A percentile compares a stretch with the other conserved stretches of the same genome.
phyloP scores from a whole-genome alignment of 1,139 yeast species.

The Kodamaea sp. region DNA sequence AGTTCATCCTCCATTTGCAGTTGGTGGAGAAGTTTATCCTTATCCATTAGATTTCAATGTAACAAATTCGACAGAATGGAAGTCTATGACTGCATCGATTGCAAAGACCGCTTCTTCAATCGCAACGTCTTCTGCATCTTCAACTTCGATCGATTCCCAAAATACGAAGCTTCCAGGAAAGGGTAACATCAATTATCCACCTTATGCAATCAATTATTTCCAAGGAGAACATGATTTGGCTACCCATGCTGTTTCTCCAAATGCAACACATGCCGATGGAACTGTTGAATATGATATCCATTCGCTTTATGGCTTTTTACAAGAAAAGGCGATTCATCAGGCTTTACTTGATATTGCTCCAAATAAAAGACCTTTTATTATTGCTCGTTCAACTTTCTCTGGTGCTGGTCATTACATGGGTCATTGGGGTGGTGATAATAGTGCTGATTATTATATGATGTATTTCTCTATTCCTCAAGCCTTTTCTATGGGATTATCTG shows the following conservation, averaged over 20 bases:
- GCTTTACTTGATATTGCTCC: slow-evolving; percentile 17
- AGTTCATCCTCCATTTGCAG: slow-evolving; percentile 20
- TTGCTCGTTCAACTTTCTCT: slow-evolving; percentile 19
- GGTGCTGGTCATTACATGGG: slow-evolving; percentile 20
- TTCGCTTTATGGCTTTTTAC: slow-evolving; percentile 18
- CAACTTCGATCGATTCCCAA: slow-evolving; percentile 15
- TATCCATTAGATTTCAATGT: slow-evolving; percentile 21
- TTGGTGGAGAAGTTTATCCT: slow-evolving; percentile 13
- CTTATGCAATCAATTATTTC: slow-evolving; percentile 24
- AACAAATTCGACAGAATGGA: slow-evolving; percentile 20
- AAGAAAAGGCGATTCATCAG: slow-evolving; percentile 19
- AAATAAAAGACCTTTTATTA: slow-evolving; percentile 21
- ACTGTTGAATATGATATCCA: slow-evolving; percentile 27
- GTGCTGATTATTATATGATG: slow-evolving; percentile 18
- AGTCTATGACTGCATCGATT: slow-evolving; percentile 14
- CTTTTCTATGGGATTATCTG: slow-evolving; percentile 19
- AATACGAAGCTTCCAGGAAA: slow-evolving; percentile 22
- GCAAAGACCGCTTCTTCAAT: slow-evolving; percentile 14
- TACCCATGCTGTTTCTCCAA: slow-evolving; percentile 26
- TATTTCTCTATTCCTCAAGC: slow-evolving; percentile 24
- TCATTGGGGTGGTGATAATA: slow-evolving; percentile 26
- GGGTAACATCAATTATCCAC: slow-evolving; percentile 32
- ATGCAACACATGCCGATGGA: slow-evolving; percentile 30
- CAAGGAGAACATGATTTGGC: slow-evolving; percentile 28
- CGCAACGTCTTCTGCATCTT: slow-evolving; percentile 10